phyloP scores from a whole-genome alignment of 1,284 basidiomycete genomes.

The Testicularia cyperi region DNA sequence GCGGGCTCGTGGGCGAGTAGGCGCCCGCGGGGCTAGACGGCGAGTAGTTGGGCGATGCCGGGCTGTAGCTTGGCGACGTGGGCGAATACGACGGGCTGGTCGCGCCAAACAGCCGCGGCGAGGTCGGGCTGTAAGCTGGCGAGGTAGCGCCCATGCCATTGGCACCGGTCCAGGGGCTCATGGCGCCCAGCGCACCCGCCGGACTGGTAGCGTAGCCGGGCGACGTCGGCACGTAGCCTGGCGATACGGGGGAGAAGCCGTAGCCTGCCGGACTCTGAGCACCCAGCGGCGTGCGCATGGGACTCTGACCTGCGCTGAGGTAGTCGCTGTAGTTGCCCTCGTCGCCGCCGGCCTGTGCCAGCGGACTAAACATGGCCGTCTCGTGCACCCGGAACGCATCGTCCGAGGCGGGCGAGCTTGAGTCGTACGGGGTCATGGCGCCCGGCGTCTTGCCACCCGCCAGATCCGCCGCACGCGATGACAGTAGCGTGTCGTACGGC shows the following conservation, averaged over 20 bases:
- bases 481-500: conserved; percentile 67
- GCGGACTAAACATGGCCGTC: conserved; percentile 89
- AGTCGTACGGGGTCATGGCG: conserved; percentile 64
- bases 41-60: conserved; percentile 50
- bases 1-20: conserved; percentile 55
- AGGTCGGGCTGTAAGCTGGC: conserved; percentile 65
- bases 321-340: conserved; percentile 69
- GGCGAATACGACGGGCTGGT: conserved; percentile 64
- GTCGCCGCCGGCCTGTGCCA: conserved; percentile 83
- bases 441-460: conserved; percentile 55
- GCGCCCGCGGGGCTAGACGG: conserved; percentile 46
- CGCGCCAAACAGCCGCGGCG: conserved; percentile 68
- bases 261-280: conserved; percentile 55
- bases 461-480: conserved; percentile 40
- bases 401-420: conserved; percentile 71
- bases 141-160: conserved; percentile 69
- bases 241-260: conserved; percentile 55
- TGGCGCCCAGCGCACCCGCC: conserved; percentile 69
- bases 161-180: conserved; percentile 51
- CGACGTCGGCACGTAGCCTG: conserved; percentile 52
- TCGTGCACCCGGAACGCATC: conserved; percentile 69
- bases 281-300: conserved; percentile 62
- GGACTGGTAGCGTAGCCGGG: conserved; percentile 56
- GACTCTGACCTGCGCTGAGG: conserved; percentile 78
- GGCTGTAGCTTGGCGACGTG: conserved; percentile 63